A percentile compares a stretch with the other conserved stretches of the same genome.
These are phyloP conservation scores for Penicillium brevicompactum DNA, from an alignment of 2,329 filamentous ascomycete genomes.

Conservation along the genomic window DNA sequence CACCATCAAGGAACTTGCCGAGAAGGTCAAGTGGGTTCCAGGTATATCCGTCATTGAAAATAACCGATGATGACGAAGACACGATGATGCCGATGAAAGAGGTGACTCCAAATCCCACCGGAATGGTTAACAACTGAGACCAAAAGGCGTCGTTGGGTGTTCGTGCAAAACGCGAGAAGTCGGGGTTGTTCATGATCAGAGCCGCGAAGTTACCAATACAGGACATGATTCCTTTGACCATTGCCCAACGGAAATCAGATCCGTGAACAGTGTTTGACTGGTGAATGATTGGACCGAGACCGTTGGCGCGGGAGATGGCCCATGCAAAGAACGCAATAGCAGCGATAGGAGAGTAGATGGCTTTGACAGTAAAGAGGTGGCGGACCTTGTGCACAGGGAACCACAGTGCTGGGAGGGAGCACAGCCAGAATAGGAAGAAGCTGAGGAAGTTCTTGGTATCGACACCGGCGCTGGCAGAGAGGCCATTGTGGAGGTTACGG, in stretches of 20 bases:
- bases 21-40: conserved; percentile 75
- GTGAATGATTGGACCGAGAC: conserved; percentile 78
- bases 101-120: conserved; percentile 72
- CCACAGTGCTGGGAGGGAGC: conserved; percentile 81
- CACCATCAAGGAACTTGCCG: conserved; percentile 68
- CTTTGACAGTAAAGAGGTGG: conserved; percentile 88
- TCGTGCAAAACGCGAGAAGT: conserved; percentile 80
- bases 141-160: conserved; percentile 76
- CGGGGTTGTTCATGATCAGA: conserved; percentile 76
- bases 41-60: conserved; percentile 64
- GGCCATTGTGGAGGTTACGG: conserved; percentile 66
- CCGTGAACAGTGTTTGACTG: conserved; percentile 67
- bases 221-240: conserved; percentile 84
- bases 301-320: conserved; percentile 78
- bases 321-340: conserved; percentile 86
- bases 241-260: conserved; percentile 73
- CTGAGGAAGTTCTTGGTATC: conserved; percentile 74
- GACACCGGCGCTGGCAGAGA: conserved; percentile 67
- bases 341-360: conserved; percentile 79
- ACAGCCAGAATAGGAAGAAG: conserved; percentile 85
- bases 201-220: conserved; percentile 90
- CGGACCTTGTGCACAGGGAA: conserved; percentile 87
- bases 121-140: conserved; percentile 77
- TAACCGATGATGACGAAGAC: conserved; percentile 66
- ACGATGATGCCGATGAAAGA: conserved; percentile 84